Evolutionary conservation across 2,329 filamentous ascomycete species (phyloP).

Genomic region (Elsinoe necatrix): DNA sequence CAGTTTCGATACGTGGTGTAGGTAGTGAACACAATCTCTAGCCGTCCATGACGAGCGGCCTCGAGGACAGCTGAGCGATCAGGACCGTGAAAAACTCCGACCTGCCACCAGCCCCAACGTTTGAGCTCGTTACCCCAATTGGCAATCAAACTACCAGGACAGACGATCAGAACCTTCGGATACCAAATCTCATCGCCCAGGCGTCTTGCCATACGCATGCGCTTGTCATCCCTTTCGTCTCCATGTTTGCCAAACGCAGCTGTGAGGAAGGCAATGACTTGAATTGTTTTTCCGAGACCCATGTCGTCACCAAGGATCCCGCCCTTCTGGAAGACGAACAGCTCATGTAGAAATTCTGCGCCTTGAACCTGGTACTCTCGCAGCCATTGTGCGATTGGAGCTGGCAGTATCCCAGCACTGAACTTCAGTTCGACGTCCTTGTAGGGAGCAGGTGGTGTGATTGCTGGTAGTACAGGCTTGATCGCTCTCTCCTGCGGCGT

Average conservation of each 20-base stretch:
- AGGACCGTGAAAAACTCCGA: constrained; percentile 69
- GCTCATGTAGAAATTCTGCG: constrained; percentile 72
- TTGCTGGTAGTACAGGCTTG: constrained; percentile 58
- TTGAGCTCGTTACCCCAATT: constrained; percentile 86
- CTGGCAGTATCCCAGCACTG: constrained; percentile 75
- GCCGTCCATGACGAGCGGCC: constrained; percentile 63
- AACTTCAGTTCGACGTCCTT: constrained; percentile 65
- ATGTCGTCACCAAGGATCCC: constrained; percentile 93
- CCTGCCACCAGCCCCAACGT: constrained; percentile 94
- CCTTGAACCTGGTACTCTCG: constrained; percentile 87
- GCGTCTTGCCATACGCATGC: constrained; percentile 77
- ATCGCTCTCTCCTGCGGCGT: constrained; percentile 54
- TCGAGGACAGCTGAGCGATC: constrained; percentile 45
- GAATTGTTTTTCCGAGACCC: constrained; percentile 94
- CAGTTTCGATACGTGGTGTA: constrained; percentile 80
- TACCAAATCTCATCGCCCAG: constrained; percentile 60
- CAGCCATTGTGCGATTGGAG: constrained; percentile 81
- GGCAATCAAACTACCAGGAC: constrained; percentile 75
- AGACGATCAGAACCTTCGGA: constrained; percentile 73
- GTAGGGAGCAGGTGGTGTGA: constrained; percentile 61
- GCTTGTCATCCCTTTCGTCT: constrained; percentile 73
- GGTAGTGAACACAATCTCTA: constrained; percentile 91
- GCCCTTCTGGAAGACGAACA: constrained; percentile 85
- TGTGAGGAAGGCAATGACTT: constrained; percentile 86
- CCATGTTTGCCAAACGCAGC: constrained; percentile 91